These are phyloP conservation scores for Trichoderma endophyticum DNA, from an alignment of 2,329 filamentous ascomycete species.

Conservation along the genomic window DNA sequence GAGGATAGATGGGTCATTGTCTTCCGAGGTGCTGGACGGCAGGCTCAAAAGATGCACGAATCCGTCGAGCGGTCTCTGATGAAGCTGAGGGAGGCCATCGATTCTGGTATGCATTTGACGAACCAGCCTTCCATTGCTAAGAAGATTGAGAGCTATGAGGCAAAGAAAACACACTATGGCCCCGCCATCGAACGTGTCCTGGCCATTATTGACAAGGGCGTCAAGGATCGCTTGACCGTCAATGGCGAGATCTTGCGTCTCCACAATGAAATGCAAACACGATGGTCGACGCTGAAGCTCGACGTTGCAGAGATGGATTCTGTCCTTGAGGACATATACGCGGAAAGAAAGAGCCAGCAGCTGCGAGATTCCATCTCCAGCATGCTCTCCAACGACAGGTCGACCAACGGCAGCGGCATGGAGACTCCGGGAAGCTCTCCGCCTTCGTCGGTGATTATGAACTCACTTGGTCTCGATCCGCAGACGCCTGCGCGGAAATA, in stretches of 20 bases:
- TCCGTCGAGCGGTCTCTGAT: constrained; percentile 83
- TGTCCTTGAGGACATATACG: constrained; percentile 68
- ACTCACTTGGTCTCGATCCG: constrained; percentile 49
- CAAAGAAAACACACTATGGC: constrained; percentile 90
- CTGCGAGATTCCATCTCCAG: constrained; percentile 91
- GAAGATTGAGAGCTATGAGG: constrained; percentile 89
- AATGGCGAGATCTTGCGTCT: constrained; percentile 92
- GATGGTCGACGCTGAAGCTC: constrained; percentile 72
- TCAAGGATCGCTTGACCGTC: constrained; percentile 90
- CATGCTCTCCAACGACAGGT: constrained; percentile 79
- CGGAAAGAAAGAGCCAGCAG: constrained; percentile 64
- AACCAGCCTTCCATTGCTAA: constrained; percentile 69
- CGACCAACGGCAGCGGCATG: constrained; percentile 63
- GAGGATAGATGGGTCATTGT: constrained; percentile 96
- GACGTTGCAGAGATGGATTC: constrained; percentile 76
- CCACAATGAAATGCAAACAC: constrained; percentile 79
- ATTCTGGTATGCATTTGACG: constrained; percentile 69
- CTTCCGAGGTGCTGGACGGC: constrained; percentile 85
- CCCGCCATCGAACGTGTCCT: constrained; percentile 89
- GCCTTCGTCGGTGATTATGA: constrained; percentile 61
- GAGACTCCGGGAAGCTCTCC: constrained; percentile 69
- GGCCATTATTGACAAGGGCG: constrained; percentile 91
- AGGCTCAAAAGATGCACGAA: constrained; percentile 95
- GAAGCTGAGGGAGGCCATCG: constrained; percentile 78
- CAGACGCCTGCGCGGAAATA: constrained; percentile 43